phyloP scores from a whole-genome alignment of 495 filamentous ascomycete genomes.

The Penicillium coffeae region DNA sequence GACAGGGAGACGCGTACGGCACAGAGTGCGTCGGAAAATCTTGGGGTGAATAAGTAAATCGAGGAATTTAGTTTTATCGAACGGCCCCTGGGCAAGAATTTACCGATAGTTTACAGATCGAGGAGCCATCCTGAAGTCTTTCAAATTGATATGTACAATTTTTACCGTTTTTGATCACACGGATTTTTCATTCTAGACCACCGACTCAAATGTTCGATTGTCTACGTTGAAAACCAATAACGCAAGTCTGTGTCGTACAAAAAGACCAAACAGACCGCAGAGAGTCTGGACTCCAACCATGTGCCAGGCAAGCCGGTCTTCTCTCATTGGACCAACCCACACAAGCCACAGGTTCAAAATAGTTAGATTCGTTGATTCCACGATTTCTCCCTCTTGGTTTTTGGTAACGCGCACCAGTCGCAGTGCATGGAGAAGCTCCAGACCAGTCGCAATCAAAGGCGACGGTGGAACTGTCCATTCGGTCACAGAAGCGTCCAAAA shows the following conservation, averaged over 20 bases:
- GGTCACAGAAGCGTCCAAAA: constrained; percentile 80
- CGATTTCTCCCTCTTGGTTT: constrained; percentile 64
- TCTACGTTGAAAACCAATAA: constrained; percentile 81
- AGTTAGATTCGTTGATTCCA: constrained; percentile 85
- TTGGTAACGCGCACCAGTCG: constrained; percentile 60
- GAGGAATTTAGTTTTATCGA: too few species aligned
- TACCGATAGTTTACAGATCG: too few species aligned
- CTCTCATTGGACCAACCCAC: constrained; percentile 88
- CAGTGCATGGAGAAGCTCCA: constrained; percentile 63
- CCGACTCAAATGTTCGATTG: constrained; percentile 52
- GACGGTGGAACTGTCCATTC: constrained; percentile 71
- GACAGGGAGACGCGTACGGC: constrained; percentile 27
- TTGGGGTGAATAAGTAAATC: too few species aligned
- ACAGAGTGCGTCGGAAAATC: too few species aligned
- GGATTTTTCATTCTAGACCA: constrained; percentile 14
- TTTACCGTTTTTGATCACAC: background rate
- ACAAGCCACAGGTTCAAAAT: constrained; percentile 94
- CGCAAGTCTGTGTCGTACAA: constrained; percentile 80
- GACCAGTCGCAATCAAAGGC: constrained; percentile 49
- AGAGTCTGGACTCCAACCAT: constrained; percentile 69
- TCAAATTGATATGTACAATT: background rate
- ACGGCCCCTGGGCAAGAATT: too few species aligned
- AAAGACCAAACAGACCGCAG: constrained; percentile 75
- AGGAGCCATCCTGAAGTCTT: too few species aligned
- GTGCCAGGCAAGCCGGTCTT: constrained; percentile 75